Percentiles rank a stretch among this genome's conserved stretches.
Evolutionary conservation across 2,329 filamentous ascomycete species (phyloP).

Genomic region (Phyllosticta citribraziliensis): DNA sequence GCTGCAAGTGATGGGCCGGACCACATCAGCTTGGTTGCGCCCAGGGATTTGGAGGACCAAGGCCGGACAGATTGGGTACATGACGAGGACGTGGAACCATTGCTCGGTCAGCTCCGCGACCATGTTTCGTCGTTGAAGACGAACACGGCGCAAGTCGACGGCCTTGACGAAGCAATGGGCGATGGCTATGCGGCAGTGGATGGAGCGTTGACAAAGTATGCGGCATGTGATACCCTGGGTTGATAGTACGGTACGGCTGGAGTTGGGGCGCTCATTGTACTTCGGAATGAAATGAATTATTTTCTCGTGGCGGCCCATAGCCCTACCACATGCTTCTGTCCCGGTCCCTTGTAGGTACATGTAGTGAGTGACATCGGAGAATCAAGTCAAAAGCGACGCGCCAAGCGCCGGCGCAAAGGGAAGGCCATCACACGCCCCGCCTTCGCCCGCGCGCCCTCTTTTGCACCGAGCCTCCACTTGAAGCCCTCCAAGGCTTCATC

Average conservation of each 20-base stretch:
- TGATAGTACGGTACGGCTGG: not conserved
- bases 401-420: not conserved
- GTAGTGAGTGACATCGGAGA: not conserved
- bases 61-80: conserved; percentile 19
- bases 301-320: no score
- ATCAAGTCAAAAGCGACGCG: not conserved
- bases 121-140: conserved; percentile 30
- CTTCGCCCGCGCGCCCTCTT: not conserved
- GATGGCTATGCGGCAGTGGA: conserved; percentile 24
- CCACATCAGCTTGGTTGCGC: conserved; percentile 12
- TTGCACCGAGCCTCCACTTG: not conserved
- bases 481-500: not conserved
- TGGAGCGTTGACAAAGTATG: conserved; percentile 26
- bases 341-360: not conserved
- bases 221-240: conserved; percentile 1
- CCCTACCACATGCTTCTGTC: no score
- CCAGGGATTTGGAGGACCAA: conserved; percentile 11
- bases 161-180: conserved; percentile 22
- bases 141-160: conserved; percentile 28
- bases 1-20: conserved; percentile 19
- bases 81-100: conserved; percentile 22
- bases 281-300: no score
- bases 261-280: not conserved
- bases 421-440: not conserved
- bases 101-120: conserved; percentile 28